Conservation (phyloP, 352 stramenopile species). For the Globisporangium irregulare region DNA sequence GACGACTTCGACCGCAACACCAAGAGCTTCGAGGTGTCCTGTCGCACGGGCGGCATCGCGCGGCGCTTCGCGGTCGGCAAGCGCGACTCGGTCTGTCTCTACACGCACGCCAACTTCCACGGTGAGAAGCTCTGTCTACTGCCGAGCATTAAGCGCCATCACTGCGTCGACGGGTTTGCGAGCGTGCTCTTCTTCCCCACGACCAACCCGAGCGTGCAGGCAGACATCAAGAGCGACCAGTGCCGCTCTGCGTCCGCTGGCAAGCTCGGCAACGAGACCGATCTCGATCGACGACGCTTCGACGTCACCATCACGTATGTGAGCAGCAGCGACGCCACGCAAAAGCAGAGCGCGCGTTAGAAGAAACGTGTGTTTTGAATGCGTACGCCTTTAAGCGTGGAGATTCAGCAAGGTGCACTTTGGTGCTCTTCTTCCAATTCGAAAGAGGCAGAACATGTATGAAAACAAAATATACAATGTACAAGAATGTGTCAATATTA, state of each 20-base stretch:
- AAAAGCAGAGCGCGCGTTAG: conserved; percentile 7
- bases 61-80: conserved; percentile 17
- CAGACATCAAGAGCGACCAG: conserved; percentile 16
- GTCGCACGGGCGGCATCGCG: conserved; percentile 14
- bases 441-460: too few relatives aligned
- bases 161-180: conserved; percentile 18
- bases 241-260: conserved; percentile 14
- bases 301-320: conserved; percentile 15
- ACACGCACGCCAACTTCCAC: conserved; percentile 21
- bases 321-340: background rate
- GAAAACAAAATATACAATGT: too few relatives aligned
- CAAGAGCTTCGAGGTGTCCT: conserved; percentile 18
- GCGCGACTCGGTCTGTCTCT: conserved; percentile 20
- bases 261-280: conserved; percentile 14
- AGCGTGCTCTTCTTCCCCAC: conserved; percentile 24
- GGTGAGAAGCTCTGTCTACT: conserved; percentile 22
- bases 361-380: background rate
- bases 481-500: too few relatives aligned
- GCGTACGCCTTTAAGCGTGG: background rate
- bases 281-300: conserved; percentile 15
- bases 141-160: conserved; percentile 13
- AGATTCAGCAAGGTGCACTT: background rate
- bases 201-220: conserved; percentile 12
- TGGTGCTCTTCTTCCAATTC: too few relatives aligned
- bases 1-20: conserved; percentile 20